Percentiles rank a stretch among this genome's conserved stretches.
phyloP scores from a whole-genome alignment of 352 stramenopile species.

The Phytophthora sansomeana region DNA sequence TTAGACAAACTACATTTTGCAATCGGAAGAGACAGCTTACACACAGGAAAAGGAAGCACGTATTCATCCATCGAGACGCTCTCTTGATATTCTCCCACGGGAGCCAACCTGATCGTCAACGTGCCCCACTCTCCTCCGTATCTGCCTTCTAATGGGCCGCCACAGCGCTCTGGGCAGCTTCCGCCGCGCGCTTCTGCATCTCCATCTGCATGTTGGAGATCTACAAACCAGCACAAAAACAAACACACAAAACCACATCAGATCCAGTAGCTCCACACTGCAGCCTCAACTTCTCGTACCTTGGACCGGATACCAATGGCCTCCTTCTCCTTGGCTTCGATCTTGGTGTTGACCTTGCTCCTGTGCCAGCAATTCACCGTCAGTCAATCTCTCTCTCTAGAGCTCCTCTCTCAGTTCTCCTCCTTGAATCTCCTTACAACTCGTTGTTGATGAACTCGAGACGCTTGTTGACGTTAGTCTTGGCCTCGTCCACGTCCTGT shows the following conservation, averaged over 20 bases:
- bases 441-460: constrained; percentile 97
- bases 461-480: constrained; percentile 95
- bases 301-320: constrained; percentile 89
- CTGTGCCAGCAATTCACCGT: constrained; percentile 35
- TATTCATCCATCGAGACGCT: constrained; percentile 13
- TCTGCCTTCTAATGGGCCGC: constrained; percentile 42
- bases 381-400: not conserved
- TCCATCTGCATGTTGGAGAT: constrained; percentile 92
- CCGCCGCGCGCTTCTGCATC: constrained; percentile 88
- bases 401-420: not conserved
- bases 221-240: constrained; percentile 34
- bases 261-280: too few relatives aligned
- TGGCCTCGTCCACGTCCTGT: constrained; percentile 94
- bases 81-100: not conserved
- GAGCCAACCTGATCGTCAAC: not conserved
- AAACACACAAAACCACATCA: not conserved
- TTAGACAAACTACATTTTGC: constrained; percentile 31
- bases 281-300: constrained; percentile 39
- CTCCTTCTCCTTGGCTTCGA: constrained; percentile 92
- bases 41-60: constrained; percentile 27
- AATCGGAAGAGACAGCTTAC: constrained; percentile 4
- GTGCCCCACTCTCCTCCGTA: not conserved
- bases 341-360: constrained; percentile 88
- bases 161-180: constrained; percentile 73
- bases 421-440: constrained; percentile 55